A percentile compares a stretch with the other conserved stretches of the same genome.
Evolutionary conservation across 2,329 filamentous ascomycete species (phyloP).

Genomic region (Aspergillus neotritici): DNA sequence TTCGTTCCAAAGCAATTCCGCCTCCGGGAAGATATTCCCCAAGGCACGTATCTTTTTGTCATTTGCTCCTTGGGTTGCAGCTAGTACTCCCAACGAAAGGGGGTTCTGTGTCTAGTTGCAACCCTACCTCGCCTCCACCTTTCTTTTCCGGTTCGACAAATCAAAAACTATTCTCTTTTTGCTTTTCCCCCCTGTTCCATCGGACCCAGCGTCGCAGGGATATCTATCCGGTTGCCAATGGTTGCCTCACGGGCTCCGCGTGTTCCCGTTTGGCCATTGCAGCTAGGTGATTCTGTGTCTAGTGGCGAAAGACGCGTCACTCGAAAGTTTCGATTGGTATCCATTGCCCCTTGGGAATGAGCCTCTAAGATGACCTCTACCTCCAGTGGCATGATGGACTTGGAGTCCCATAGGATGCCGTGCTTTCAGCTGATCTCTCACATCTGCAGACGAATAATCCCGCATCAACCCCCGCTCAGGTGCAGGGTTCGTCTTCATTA

Average conservation of each 20-base stretch:
- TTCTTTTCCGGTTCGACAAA: constrained; percentile 3
- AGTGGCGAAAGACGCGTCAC: constrained; percentile 31
- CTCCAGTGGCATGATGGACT: constrained; percentile 17
- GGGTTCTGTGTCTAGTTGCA: constrained; percentile 20
- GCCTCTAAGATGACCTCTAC: constrained; percentile 10
- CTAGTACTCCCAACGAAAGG: constrained; percentile 12
- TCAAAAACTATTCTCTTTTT: neutral
- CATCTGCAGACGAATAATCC: constrained; percentile 36
- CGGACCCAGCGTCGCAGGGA: constrained; percentile 2
- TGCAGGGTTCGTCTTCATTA: constrained; percentile 31
- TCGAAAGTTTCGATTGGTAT: constrained; percentile 28
- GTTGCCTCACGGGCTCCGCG: constrained; percentile 21
- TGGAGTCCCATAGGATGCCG: constrained; percentile 17
- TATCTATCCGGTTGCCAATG: constrained; percentile 12
- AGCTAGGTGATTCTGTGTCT: constrained; percentile 22
- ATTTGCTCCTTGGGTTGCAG: constrained; percentile 11
- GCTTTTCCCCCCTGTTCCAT: constrained; percentile 6
- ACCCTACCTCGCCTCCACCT: constrained; percentile 14
- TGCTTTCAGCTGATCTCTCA: constrained; percentile 40
- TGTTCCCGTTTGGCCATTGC: constrained; percentile 23
- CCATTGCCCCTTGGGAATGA: constrained; percentile 12
- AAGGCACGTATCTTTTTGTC: constrained; percentile 1
- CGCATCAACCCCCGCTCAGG: constrained; percentile 33
- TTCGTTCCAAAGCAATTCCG: constrained; percentile 8
- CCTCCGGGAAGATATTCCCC: constrained; percentile 1